Base-by-base conservation (phyloP, 805 yeast species). In the Millerozyma miso region DNA sequence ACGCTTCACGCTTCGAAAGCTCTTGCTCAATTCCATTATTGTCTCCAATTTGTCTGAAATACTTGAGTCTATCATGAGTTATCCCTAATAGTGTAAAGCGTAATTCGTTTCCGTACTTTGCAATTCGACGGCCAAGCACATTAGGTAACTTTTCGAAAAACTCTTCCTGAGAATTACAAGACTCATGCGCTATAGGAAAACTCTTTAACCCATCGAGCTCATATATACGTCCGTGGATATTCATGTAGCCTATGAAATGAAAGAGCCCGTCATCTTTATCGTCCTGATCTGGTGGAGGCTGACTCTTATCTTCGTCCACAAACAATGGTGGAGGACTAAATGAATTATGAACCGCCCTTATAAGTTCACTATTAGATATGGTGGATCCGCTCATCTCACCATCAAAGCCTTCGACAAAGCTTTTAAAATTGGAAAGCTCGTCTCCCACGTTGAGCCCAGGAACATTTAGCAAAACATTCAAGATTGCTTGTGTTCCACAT, bases 401-500 rank as follows among this genome's bases (percentile, higher is more conserved):
- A 50, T 80, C 86, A 50, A 82, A 79, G 0, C 70, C 74, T 0
- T 60, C 55, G 0, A 74, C 75, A 55, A 82, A 82, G 40, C 62
- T 60, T 45, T 69, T 69, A 56, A 81, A 75, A 42, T 72, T 69
- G 2, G 47, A 20, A 43, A 82, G 61, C 31, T 74, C 77, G 0
- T 58, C 58, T 1, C 88, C 87, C 3, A 81, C 42, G 1, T 69
- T 68, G 10, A 80, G 42, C 3, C 50, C 56, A n/a, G 39, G 26
- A 5, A 54, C 46, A 40, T 68, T 63, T 45, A 82, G 51, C 41
- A 82, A 59, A 6, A 80, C 62, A 43, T 80, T 78, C 43, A 82
- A 63, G 17, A 82, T 81, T 0, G 87, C 88, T 52, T 79, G 85
- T 1, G 88, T 82, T n/a, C 83, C 88, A 59, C 88, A 82, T 3